A percentile compares a stretch with the other conserved stretches of the same genome.
phyloP scores from a whole-genome alignment of 306 rosid genomes.

The Citrullus mucosospermus region DNA sequence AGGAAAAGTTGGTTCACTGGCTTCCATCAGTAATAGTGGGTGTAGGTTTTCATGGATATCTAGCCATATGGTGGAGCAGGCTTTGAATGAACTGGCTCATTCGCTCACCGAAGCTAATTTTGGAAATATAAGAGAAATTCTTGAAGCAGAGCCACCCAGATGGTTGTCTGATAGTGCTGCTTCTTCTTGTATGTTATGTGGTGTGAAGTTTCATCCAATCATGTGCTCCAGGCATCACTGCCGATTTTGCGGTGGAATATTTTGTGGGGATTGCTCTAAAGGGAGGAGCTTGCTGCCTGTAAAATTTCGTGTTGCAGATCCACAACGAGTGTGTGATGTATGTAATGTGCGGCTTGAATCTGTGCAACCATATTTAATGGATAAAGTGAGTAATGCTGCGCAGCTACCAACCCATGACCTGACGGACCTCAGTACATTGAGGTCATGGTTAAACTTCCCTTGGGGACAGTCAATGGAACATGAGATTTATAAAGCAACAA shows the following conservation, averaged over 20 bases:
- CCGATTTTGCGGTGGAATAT: conserved; percentile 94
- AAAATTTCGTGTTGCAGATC: conserved; percentile 65
- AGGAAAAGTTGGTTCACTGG: conserved; percentile 60
- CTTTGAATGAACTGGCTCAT: conserved; percentile 89
- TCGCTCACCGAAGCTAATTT: conserved; percentile 70
- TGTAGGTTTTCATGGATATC: conserved; percentile 51
- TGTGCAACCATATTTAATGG: conserved; percentile 77
- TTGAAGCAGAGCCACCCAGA: conserved; percentile 83
- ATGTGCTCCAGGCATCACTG: conserved; percentile 94
- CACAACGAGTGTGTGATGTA: conserved; percentile 89
- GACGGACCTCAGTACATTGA: conserved; percentile 82
- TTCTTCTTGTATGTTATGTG: conserved; percentile 83
- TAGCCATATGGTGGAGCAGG: conserved; percentile 62
- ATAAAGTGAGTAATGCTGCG: conserved; percentile 86
- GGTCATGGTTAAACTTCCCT: conserved; percentile 92
- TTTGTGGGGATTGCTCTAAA: conserved; percentile 82
- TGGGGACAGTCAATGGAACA: conserved; percentile 93
- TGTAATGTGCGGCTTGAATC: conserved; percentile 85
- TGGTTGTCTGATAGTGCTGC: conserved; percentile 97
- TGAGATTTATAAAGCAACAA: conserved; percentile 89
- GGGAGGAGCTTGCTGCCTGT: conserved; percentile 82
- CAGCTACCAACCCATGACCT: conserved; percentile 83
- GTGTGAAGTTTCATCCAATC: conserved; percentile 86
- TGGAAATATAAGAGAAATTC: conserved; percentile 49
- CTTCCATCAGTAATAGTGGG: conserved; percentile 43